Conservation (phyloP, 2,329 filamentous ascomycete genomes). For the Neonectria magnoliae region DNA sequence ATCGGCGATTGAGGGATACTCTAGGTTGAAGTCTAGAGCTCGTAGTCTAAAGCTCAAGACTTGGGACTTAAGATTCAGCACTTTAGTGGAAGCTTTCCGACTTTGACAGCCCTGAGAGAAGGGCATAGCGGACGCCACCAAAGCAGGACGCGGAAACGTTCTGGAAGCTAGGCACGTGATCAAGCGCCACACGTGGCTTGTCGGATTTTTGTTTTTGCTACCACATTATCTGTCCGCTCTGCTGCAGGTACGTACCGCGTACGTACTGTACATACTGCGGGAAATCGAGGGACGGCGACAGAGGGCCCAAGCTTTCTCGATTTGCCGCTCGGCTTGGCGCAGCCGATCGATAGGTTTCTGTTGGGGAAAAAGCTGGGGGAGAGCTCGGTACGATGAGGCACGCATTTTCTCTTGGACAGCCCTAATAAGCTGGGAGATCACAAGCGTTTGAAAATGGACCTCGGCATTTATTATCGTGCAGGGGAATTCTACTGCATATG, state of each 20-base stretch:
- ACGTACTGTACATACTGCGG: not conserved
- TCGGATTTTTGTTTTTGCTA: not conserved
- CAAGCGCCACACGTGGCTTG: too few species aligned
- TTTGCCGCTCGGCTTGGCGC: constrained; percentile 35
- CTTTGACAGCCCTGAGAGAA: constrained; percentile 4
- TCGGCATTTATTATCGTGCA: constrained; percentile 5
- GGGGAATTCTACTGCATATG: too few species aligned
- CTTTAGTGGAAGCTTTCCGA: not conserved
- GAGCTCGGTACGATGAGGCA: constrained; percentile 1
- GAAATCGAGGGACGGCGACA: constrained; percentile 6
- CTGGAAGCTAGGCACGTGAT: constrained; percentile 19
- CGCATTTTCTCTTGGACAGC: not conserved
- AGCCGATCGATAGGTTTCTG: constrained; percentile 41
- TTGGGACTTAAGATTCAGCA: too few species aligned
- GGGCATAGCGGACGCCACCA: constrained; percentile 6
- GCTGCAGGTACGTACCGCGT: not conserved
- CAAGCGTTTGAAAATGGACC: constrained; percentile 15
- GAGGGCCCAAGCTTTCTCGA: constrained; percentile 19
- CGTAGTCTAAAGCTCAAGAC: too few species aligned
- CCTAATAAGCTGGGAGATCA: not conserved
- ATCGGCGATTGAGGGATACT: not conserved
- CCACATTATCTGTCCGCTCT: not conserved
- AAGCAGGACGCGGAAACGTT: constrained; percentile 3
- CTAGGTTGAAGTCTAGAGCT: not conserved
- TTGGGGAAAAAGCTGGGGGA: constrained; percentile 43